Evolutionary conservation across 2,329 filamentous ascomycete species (phyloP).

Genomic region (Phyllosticta capitalensis): DNA sequence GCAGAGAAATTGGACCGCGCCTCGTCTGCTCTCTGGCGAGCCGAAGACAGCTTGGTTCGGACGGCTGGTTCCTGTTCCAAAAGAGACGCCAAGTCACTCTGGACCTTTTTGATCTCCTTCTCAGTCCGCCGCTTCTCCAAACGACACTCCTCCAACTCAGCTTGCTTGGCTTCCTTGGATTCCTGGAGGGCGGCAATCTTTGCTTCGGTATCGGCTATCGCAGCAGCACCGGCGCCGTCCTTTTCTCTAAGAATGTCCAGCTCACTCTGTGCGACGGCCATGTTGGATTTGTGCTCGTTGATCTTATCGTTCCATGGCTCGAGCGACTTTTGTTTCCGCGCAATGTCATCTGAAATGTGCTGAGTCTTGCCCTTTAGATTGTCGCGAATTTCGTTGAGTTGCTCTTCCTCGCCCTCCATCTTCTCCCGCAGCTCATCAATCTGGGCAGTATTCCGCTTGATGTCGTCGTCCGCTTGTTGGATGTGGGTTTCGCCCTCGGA

Average conservation of each 20-base stretch:
- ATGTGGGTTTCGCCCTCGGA: slow-evolving; percentile 69
- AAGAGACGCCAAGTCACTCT: slow-evolving; percentile 64
- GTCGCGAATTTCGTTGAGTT: slow-evolving; percentile 75
- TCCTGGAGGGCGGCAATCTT: slow-evolving; percentile 69
- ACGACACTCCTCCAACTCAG: slow-evolving; percentile 68
- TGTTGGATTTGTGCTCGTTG: slow-evolving; percentile 88
- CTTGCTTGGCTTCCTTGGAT: slow-evolving; percentile 58
- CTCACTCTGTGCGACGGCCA: slow-evolving; percentile 91
- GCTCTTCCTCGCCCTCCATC: slow-evolving; percentile 69
- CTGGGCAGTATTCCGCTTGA: slow-evolving; percentile 66
- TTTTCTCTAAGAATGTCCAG: slow-evolving; percentile 84
- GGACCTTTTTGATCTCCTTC: slow-evolving; percentile 62
- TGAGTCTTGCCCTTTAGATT: slow-evolving; percentile 92
- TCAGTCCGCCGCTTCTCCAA: slow-evolving; percentile 61
- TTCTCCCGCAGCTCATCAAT: slow-evolving; percentile 66
- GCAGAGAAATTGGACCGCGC: slow-evolving; percentile 81
- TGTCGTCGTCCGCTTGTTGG: slow-evolving; percentile 66
- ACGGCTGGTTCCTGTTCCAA: slow-evolving; percentile 70
- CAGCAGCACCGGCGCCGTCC: slow-evolving; percentile 75
- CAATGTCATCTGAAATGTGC: slow-evolving; percentile 84
- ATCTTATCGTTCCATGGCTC: slow-evolving; percentile 97
- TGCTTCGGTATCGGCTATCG: slow-evolving; percentile 70
- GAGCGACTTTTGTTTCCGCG: slow-evolving; percentile 81
- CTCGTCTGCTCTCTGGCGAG: slow-evolving; percentile 91
- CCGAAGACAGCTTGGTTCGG: slow-evolving; percentile 75